Percentiles rank a stretch among this genome's conserved stretches.
Evolutionary conservation across 2,329 filamentous ascomycete genomes (phyloP).

Genomic region (Monascus ruber): DNA sequence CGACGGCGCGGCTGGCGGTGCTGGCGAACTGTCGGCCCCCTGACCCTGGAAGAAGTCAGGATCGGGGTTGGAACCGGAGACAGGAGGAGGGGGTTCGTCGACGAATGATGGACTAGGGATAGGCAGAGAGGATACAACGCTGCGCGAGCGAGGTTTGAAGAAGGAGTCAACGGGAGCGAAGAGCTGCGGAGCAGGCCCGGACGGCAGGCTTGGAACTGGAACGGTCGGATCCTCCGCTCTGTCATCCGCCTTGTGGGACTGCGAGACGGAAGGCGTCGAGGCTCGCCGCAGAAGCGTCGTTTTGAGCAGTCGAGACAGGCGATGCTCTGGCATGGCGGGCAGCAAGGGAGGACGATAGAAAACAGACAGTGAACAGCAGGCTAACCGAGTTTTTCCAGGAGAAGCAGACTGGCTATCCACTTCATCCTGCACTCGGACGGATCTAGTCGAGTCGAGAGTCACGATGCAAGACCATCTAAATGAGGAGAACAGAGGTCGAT

Average conservation of each 20-base stretch:
- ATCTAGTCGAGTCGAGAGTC: no score
- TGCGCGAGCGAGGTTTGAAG: constrained; percentile 12
- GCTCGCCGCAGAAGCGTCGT: constrained; percentile 27
- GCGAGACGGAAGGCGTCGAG: constrained; percentile 16
- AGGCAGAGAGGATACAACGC: constrained; percentile 14
- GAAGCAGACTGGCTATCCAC: no score
- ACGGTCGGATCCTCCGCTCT: constrained; percentile 8
- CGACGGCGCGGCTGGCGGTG: no score
- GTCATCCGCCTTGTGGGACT: constrained; percentile 11
- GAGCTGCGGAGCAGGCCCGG: constrained; percentile 8
- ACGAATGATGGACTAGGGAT: constrained; percentile 7
- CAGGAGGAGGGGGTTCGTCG: constrained; percentile 7
- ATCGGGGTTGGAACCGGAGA: constrained; percentile 2
- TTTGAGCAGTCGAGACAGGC: constrained; percentile 24
- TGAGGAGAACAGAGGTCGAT: no score
- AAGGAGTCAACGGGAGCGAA: constrained; percentile 10
- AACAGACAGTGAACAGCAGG: not conserved
- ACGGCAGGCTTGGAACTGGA: constrained; percentile 3
- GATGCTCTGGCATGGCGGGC: constrained; percentile 20
- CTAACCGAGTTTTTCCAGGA: not conserved
- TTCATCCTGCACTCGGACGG: no score
- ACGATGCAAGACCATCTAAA: no score
- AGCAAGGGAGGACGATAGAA: constrained; percentile 1
- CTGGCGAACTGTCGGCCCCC: no score
- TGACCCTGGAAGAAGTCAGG: not conserved